phyloP scores from a whole-genome alignment of 108 stramenopile species.

The Fistulifera solaris region DNA sequence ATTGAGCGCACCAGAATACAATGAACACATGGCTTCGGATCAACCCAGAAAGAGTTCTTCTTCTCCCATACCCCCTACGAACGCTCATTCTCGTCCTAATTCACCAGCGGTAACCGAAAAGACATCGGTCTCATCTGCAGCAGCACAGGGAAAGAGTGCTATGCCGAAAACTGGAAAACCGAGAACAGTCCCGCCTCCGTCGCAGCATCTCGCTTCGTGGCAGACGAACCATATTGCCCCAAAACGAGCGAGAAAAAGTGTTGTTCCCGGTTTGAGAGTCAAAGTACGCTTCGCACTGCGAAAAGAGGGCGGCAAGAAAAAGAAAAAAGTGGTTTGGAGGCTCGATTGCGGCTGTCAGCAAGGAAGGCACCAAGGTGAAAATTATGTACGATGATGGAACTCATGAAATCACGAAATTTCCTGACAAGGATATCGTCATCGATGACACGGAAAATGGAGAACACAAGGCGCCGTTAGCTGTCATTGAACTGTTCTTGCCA shows the following conservation, averaged over 20 bases:
- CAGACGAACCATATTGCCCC: neutral
- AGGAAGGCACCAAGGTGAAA: constrained; percentile 42
- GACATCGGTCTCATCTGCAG: neutral
- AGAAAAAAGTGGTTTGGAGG: constrained; percentile 78
- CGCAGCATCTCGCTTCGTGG: too few relatives aligned
- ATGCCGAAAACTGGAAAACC: too few relatives aligned
- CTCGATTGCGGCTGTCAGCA: constrained; percentile 30
- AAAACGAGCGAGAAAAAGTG: constrained; percentile 17
- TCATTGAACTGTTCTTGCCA: too few relatives aligned
- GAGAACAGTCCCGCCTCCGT: too few relatives aligned
- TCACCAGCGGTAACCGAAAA: neutral
- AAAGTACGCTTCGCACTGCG: constrained; percentile 59
- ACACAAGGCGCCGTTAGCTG: constrained; percentile 18
- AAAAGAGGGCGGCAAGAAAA: constrained; percentile 37
- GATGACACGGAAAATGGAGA: constrained; percentile 60
- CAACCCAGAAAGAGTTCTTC: neutral
- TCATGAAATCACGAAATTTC: constrained; percentile 62
- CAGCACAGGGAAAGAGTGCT: neutral
- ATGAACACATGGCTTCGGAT: constrained; percentile 2
- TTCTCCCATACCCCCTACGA: neutral
- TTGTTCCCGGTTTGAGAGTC: constrained; percentile 44
- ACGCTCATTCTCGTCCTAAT: neutral
- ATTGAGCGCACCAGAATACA: constrained; percentile 3
- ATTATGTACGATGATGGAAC: constrained; percentile 85
- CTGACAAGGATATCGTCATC: constrained; percentile 77